These are phyloP conservation scores for Sonneratia caseolaris DNA, from an alignment of 345 rosid genomes.

Conservation along the genomic window DNA sequence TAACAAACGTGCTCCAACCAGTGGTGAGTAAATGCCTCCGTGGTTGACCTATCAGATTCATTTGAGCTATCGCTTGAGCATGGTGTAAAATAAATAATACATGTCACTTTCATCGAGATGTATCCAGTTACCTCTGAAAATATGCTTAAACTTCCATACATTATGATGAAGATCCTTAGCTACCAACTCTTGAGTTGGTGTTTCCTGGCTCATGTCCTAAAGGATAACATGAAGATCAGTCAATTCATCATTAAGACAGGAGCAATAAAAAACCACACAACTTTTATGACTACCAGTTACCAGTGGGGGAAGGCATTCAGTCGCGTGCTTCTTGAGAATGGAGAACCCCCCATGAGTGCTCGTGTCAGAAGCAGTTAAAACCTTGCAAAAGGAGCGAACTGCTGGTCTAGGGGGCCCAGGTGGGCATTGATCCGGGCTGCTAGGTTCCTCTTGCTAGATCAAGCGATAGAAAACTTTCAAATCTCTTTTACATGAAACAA, in stretches of 20 bases:
- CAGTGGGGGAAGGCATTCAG: conserved; percentile 90
- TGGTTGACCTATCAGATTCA: conserved; percentile 57
- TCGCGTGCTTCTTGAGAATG: conserved; percentile 79
- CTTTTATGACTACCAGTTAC: conserved; percentile 19
- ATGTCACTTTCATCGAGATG: not conserved
- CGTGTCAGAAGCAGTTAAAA: conserved; percentile 47
- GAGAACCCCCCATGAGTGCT: conserved; percentile 99
- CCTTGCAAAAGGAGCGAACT: conserved; percentile 63
- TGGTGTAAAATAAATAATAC: too few species aligned
- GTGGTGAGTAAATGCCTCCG: conserved; percentile 88
- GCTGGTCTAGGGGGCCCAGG: conserved; percentile 35
- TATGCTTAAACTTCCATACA: conserved; percentile 20
- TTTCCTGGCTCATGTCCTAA: conserved; percentile 79
- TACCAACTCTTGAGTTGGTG: conserved; percentile 42
- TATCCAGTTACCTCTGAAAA: conserved; percentile 56
- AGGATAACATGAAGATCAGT: conserved; percentile 6
- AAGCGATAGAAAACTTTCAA: not conserved
- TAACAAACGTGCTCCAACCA: conserved; percentile 94
- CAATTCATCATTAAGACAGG: not conserved
- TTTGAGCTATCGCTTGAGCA: not conserved
- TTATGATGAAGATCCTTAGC: conserved; percentile 2
- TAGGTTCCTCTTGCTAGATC: conserved; percentile 52
- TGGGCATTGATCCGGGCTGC: conserved; percentile 34
- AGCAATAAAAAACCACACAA: not conserved
- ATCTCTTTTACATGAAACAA: too few species aligned